Percentiles rank a stretch among this genome's conserved stretches.
These are phyloP conservation scores for Mikania micrantha DNA, from an alignment of 129 eudicot genomes.

Conservation along the genomic window DNA sequence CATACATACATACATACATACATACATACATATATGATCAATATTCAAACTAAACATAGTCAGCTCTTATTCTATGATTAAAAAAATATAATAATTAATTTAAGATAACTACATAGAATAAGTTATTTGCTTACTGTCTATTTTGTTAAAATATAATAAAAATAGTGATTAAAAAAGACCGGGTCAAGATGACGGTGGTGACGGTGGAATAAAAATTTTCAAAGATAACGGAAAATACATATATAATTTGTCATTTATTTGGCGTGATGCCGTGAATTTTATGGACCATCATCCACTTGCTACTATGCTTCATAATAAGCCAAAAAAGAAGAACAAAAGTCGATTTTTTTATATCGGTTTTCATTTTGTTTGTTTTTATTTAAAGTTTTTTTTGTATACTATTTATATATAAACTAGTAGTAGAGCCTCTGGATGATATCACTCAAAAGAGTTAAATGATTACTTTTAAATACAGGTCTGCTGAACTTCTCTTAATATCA, in stretches of 20 bases:
- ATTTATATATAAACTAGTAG: too few species aligned
- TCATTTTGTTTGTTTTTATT: too few species aligned
- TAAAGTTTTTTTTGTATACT: too few species aligned
- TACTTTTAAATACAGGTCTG: too few species aligned
- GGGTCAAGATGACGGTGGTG: background rate
- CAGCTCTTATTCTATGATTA: too few species aligned
- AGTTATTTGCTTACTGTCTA: background rate
- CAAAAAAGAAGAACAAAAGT: background rate
- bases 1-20: too few species aligned
- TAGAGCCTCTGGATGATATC: too few species aligned
- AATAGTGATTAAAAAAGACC: background rate
- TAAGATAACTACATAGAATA: background rate
- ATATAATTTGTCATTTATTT: too few species aligned
- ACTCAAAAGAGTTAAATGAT: too few species aligned
- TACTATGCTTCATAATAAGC: background rate
- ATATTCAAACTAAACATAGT: too few species aligned
- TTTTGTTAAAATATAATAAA: background rate
- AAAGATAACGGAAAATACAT: background rate
- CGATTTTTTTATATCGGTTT: background rate
- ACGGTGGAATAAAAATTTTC: background rate
- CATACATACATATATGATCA: too few species aligned
- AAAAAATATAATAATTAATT: background rate
- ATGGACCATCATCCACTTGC: background rate
- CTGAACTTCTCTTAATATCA: too few species aligned
- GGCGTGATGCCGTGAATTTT: background rate